These are phyloP conservation scores for Nymphaea thermarum DNA, from an alignment of 164 flowering plant genomes.

Conservation along the genomic window DNA sequence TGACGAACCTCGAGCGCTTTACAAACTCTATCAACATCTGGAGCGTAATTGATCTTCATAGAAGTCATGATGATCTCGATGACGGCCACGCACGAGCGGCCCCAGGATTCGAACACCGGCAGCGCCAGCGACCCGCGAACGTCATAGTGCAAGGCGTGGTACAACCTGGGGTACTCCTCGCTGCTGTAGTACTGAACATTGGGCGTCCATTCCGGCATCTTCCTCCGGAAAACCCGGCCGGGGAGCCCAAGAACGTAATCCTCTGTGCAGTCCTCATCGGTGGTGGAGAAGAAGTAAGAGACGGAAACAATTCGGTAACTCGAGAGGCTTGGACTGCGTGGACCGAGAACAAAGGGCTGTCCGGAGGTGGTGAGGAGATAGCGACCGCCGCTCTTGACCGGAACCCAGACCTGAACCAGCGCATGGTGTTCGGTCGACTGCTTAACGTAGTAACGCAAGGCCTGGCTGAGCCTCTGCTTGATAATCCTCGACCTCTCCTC, in stretches of 20 bases:
- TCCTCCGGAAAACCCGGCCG: slow-evolving; percentile 82
- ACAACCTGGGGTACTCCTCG: slow-evolving; percentile 65
- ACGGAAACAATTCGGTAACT: slow-evolving; percentile 74
- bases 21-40: slow-evolving; percentile 97
- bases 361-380: slow-evolving; percentile 84
- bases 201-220: slow-evolving; percentile 95
- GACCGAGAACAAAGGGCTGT: slow-evolving; percentile 89
- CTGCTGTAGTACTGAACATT: slow-evolving; percentile 88
- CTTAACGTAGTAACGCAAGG: slow-evolving; percentile 60
- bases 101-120: slow-evolving; percentile 91
- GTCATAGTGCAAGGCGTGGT: slow-evolving; percentile 66
- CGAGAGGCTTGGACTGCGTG: slow-evolving; percentile 64
- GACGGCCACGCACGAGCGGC: slow-evolving; percentile 84
- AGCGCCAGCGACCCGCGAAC: slow-evolving; percentile 85
- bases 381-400: slow-evolving; percentile 53
- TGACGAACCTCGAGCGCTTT: slow-evolving; percentile 88
- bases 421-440: slow-evolving; percentile 72
- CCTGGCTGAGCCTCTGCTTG: slow-evolving; percentile 84
- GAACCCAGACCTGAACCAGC: slow-evolving; percentile 97
- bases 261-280: slow-evolving; percentile 18
- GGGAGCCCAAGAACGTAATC: slow-evolving; percentile 81
- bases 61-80: slow-evolving; percentile 91
- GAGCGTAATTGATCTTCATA: slow-evolving; percentile 76
- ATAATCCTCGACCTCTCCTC: slow-evolving; percentile 6
- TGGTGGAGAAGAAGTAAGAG: slow-evolving; percentile 65